Evolutionary conservation across 805 yeast genomes (phyloP), one percentile per base, ranked within the genome.

Genomic region (Yamadazyma philogaea): DNA sequence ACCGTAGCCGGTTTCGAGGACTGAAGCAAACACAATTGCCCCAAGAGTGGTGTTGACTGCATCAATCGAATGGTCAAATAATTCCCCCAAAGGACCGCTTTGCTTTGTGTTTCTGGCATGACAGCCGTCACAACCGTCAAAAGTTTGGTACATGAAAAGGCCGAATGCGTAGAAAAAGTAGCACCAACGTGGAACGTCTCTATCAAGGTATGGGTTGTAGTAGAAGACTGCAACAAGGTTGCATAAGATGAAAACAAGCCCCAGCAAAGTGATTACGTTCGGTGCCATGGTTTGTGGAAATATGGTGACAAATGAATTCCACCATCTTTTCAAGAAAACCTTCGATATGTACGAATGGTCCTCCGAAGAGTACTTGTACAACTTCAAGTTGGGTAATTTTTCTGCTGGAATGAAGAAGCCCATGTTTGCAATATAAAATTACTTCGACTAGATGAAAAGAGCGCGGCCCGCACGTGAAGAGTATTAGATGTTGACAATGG

Each of bases 101-200:
- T 88, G 95, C n/a, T 95, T 95, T 1, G 96, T 90, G 56, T 91
- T 79, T 58, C 98, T 80, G 18, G 97, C 97, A 61, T 90, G 98
- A 49, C 85, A 77, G 4, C 98, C 98, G 63, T 90, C 98, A 63
- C 96, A 86, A 0, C 96, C 96, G 62, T 90, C 98, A 61, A 90
- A 88, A 0, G 97, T 90, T 61, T 90, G 98, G 62, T 90, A 90
- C 75, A 89, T 68, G 58, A 90, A 89, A 51, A 90, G 66, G 5
- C 95, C 91, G 48, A 85, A 57, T 0, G 95, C 96, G 59, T 87
- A 86, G 34, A 82, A 67, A 51, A 77, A 75, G 59, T 84, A 87
- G 14, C 82, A 75, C 95, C 95, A 87, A 26, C 75, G 61, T 6
- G 98, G 96, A 10, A 77, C 70, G 2, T 68, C 70, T n/a, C 55